Evolutionary conservation across 768 basidiomycete species (phyloP), one percentile per base, ranked within the genome.

Genomic region (Psilocybe tampanensis): DNA sequence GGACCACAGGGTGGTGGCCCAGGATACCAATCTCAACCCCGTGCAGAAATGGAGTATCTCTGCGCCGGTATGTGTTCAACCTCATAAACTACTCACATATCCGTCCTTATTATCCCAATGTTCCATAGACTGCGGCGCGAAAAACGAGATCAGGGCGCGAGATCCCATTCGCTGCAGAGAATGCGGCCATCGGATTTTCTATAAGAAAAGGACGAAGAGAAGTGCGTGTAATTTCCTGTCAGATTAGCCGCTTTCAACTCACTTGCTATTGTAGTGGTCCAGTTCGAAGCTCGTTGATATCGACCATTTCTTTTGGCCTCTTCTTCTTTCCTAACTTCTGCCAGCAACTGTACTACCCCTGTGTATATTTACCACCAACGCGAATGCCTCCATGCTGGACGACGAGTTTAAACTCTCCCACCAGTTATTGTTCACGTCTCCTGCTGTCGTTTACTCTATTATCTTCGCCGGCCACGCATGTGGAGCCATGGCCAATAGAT

Each of bases 171-270:
- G 96, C 55, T 98, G 96, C 75, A 83, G 91, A 63, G 94, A 98
- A 69, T 98, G 96, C 67, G 96, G 96, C 2, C 96, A 98, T 73
- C 86, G 96, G 51, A 96, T 98, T 70, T 95, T 98, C 93, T 98
- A 97, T 76, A 98, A 98, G 76, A 97, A 95, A 73, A 79, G 96
- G 66, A 96, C 95, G 21, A 92, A 84, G 68, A 80, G 94, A 80
- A 95, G 96, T 98, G 65, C 70, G 94, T 77, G 18, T 47, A 44
- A 15, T 24, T n/a, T 42, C 23, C 45, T 33, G 12, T 61, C 41
- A 52, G 21, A 41, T 24, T n/a, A 29, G 24, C 19, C 26, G 44
- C 41, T 48, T 41, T 26, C 44, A 23, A 54, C 59, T 64, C 43
- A 66, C 45, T 52, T 54, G 21, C 19, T 36, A 41, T 61, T 54